Evolutionary conservation across 139 green algal genomes (phyloP).

Genomic region (Chlorella sp.): DNA sequence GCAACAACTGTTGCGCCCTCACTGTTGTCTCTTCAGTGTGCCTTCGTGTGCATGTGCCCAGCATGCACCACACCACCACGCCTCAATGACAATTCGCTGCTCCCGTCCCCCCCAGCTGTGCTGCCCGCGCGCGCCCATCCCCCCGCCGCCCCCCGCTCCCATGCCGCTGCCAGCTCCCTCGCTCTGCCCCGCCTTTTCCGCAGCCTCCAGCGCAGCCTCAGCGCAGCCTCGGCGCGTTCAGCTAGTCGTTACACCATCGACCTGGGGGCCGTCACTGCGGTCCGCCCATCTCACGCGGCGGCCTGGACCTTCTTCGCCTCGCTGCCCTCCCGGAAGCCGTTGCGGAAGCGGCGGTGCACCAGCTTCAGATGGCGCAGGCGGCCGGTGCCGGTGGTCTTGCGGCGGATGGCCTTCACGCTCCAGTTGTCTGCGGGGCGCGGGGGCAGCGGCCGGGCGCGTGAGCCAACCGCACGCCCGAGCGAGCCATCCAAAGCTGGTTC

Average conservation of each 20-base stretch:
- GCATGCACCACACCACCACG: too few species aligned
- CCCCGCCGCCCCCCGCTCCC: too few species aligned
- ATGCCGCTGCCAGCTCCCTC: not conserved
- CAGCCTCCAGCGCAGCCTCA: not conserved
- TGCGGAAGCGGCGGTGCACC: slow-evolving; percentile 91
- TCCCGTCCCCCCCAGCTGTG: too few species aligned
- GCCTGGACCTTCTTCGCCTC: slow-evolving; percentile 19
- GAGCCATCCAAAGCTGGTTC: too few species aligned
- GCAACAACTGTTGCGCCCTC: too few species aligned
- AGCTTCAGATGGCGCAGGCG: slow-evolving; percentile 94
- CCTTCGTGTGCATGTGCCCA: too few species aligned
- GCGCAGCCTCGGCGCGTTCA: slow-evolving; percentile 7
- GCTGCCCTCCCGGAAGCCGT: slow-evolving; percentile 88
- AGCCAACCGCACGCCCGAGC: too few species aligned
- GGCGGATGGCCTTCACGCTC: slow-evolving; percentile 95
- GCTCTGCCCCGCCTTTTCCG: not conserved
- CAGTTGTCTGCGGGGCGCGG: slow-evolving; percentile 97
- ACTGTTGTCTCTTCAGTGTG: too few species aligned
- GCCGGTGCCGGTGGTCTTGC: slow-evolving; percentile 98
- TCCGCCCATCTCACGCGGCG: not conserved
- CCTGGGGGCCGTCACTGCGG: not conserved
- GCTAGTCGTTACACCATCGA: not conserved
- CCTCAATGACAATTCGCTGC: too few species aligned
- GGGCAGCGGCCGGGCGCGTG: too few species aligned
- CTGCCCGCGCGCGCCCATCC: too few species aligned